Base-by-base conservation (phyloP, 306 rosid species). In the Crotalaria pallida region DNA sequence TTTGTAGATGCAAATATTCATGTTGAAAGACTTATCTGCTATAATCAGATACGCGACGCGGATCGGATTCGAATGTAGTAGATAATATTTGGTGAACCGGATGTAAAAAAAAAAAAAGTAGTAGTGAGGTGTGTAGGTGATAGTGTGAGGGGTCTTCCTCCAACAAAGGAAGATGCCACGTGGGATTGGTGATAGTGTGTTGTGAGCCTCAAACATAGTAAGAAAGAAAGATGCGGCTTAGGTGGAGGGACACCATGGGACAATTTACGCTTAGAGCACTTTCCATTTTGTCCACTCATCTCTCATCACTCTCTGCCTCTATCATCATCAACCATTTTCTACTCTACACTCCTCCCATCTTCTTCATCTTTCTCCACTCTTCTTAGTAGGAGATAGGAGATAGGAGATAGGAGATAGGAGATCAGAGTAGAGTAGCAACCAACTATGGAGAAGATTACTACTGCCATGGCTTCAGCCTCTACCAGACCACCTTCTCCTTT, bases 381-480 rank as follows among this genome's bases (percentile, higher is more conserved):
- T n/a, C n/a, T n/a, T n/a, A n/a, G n/a, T n/a, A n/a, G n/a, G n/a
- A n/a, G n/a, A n/a, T n/a, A n/a, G n/a, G n/a, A n/a, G n/a, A n/a
- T n/a, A n/a, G n/a, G n/a, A n/a, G n/a, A n/a, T n/a, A n/a, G n/a
- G n/a, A n/a, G n/a, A n/a, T n/a, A n/a, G n/a, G n/a, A n/a, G n/a
- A n/a, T n/a, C n/a, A n/a, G n/a, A 24, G 3, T 2, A 10, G 41
- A 44, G 29, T 4, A 41, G 18, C 31, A 51, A 67, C 68, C 75
- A 82, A 77, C 91, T 41, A 77, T 88, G 93, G 89, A 85, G 71
- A 80, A n/a, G n/a, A n/a, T n/a, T n/a, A n/a, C 85, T 80, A 71
- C 80, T 65, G 77, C 87, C 74, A 78, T 81, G 83, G 93, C 98
- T 77, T 84, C 92, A 33, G 73, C 83, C 61, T 29, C 83, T 77